Base-by-base conservation (phyloP, 441 rosid species). In the Pelargonium myrrhifolium region DNA sequence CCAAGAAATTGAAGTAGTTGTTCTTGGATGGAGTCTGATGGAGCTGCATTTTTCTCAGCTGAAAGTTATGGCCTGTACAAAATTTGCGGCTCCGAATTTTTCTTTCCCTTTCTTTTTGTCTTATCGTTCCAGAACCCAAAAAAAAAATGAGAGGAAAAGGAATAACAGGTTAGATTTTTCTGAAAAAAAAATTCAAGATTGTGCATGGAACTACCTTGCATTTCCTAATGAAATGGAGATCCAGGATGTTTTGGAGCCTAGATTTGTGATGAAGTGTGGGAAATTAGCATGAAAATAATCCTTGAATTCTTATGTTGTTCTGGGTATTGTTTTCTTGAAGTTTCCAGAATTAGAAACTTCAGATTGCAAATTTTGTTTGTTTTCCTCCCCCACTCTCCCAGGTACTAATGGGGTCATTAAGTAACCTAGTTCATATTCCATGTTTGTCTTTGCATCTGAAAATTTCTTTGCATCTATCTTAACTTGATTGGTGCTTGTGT, bases 1-100 rank as follows among this genome's bases (percentile, higher is more conserved):
- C 40, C 51, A 56, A 39, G 70, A 51, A 51, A 60, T 64, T 35
- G 60, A 76, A 55, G 26, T 43, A 24, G 37, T 26, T 65, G 18
- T 51, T 51, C 9, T 14, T 6, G 18, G 58, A 20, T 51, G 18
- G 9, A 51, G 58, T 51, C 58, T 39, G 40, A 40, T 55, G 24
- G n/a, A 47, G 6, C 51, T 42, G 8, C 26, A 66, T 63, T 65
- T 45, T 15, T 4, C 6, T n/a, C 5, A 18, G 59, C 65, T 49
- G 62, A 67, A 31, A 43, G 56, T n/a, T 45, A 12, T 26, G 10
- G 3, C 47, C 9, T 24, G 7, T 4, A 15, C 20, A 20, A 42
- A 51, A 45, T 45, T 45, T 51, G 15, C 6, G 6, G 15, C 18
- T 17, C 58, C 58, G 9, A 37, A 37, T 4, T 51, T 51, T 51